phyloP scores from a whole-genome alignment of 2,329 filamentous ascomycete genomes.

The Chaetomiaceae sp. region DNA sequence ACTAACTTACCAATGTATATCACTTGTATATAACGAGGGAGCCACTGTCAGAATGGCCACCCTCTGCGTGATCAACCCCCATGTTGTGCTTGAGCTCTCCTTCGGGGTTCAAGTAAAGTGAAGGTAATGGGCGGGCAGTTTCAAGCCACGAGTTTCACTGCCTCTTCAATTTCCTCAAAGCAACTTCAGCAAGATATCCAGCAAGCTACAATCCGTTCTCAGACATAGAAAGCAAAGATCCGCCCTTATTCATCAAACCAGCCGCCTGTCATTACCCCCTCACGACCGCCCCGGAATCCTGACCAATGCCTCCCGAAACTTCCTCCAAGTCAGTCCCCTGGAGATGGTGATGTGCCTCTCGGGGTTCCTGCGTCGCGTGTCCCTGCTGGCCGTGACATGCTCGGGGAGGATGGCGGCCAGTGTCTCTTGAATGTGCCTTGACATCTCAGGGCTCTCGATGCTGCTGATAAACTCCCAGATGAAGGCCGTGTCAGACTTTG shows the following conservation, averaged over 20 bases:
- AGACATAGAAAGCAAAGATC: no score
- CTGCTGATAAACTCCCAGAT: slow-evolving; percentile 26
- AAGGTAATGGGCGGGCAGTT: no score
- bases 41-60: no score
- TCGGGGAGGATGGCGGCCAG: slow-evolving; percentile 18
- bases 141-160: no score
- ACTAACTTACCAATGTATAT: no score
- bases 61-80: no score
- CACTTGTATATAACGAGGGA: no score
- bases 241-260: no score
- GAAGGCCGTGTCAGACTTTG: slow-evolving; percentile 16
- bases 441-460: slow-evolving; percentile 19
- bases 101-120: no score
- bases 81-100: no score
- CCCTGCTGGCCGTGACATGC: slow-evolving; percentile 8
- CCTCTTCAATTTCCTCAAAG: no score
- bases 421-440: slow-evolving; percentile 22
- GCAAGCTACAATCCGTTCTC: background rate
- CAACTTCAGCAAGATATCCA: background rate
- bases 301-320: slow-evolving; percentile 17
- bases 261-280: no score
- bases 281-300: slow-evolving; percentile 8
- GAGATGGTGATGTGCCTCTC: slow-evolving; percentile 13
- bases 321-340: slow-evolving; percentile 18
- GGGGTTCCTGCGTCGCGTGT: slow-evolving; percentile 6